Evolutionary conservation across 164 flowering plant species (phyloP).

Genomic region (Tetrastigma voinierianum): DNA sequence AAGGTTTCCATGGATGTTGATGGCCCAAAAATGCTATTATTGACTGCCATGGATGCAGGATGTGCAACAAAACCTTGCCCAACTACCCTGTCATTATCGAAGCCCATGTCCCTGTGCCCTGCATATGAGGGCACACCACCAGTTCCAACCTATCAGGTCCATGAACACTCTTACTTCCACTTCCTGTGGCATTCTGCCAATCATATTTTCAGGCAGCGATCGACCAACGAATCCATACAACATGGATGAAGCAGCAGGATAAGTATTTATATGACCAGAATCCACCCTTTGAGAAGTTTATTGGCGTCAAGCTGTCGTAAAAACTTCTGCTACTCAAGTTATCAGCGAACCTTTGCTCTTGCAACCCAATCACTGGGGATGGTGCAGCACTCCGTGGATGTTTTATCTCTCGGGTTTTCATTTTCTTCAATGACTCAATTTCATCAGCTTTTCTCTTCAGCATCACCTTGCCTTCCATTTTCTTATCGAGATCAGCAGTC

Average conservation of each 20-base stretch:
- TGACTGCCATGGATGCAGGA: constrained; percentile 10
- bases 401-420: constrained; percentile 26
- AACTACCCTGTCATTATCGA: constrained; percentile 7
- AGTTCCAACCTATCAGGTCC: constrained; percentile 10
- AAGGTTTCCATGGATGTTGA: constrained; percentile 24
- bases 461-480: constrained; percentile 14
- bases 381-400: constrained; percentile 17
- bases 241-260: constrained; percentile 18
- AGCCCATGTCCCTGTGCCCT: constrained; percentile 25
- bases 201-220: constrained; percentile 7
- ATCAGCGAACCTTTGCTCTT: constrained; percentile 16
- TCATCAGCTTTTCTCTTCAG: constrained; percentile 39
- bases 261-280: constrained; percentile 14
- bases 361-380: constrained; percentile 9
- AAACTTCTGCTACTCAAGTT: constrained; percentile 13
- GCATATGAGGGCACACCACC: constrained; percentile 13
- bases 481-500: constrained; percentile 23
- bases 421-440: constrained; percentile 18
- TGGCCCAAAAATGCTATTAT: constrained; percentile 12
- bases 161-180: not conserved
- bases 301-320: constrained; percentile 5
- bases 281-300: constrained; percentile 14
- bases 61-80: constrained; percentile 21
- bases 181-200: constrained; percentile 10
- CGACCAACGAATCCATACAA: constrained; percentile 15